phyloP scores from a whole-genome alignment of 129 eudicot genomes.

The Pulicaria dysenterica region DNA sequence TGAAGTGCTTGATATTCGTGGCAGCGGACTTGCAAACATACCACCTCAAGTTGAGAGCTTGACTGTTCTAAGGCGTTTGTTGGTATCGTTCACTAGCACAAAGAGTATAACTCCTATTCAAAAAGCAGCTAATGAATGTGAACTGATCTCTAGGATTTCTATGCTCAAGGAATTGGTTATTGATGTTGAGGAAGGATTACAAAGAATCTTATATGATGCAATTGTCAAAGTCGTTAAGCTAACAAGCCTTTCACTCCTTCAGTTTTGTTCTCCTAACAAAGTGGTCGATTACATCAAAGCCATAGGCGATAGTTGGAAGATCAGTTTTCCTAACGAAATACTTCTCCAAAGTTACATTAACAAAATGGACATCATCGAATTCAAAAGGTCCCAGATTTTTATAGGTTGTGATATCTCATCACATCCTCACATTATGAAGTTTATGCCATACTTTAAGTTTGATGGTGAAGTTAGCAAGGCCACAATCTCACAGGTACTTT shows the following conservation, averaged over 20 bases:
- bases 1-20: constrained; percentile 41
- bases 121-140: background rate
- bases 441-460: constrained; percentile 21
- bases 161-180: constrained; percentile 27
- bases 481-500: constrained; percentile 17
- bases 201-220: background rate
- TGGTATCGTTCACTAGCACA: constrained; percentile 20
- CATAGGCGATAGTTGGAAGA: background rate
- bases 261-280: constrained; percentile 24
- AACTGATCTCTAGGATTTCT: constrained; percentile 22
- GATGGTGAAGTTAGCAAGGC: constrained; percentile 19
- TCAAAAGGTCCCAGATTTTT: constrained; percentile 19
- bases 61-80: constrained; percentile 25
- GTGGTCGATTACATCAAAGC: constrained; percentile 25
- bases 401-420: constrained; percentile 23
- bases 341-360: constrained; percentile 10
- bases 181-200: constrained; percentile 22
- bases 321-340: constrained; percentile 20
- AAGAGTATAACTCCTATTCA: constrained; percentile 2
- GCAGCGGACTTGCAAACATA: constrained; percentile 25
- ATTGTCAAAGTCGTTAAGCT: constrained; percentile 2
- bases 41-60: constrained; percentile 31
- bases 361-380: background rate
- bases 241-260: constrained; percentile 16
- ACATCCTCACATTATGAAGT: constrained; percentile 22